Conservation (phyloP, 768 basidiomycete genomes). For the Exidia glandulosa region DNA sequence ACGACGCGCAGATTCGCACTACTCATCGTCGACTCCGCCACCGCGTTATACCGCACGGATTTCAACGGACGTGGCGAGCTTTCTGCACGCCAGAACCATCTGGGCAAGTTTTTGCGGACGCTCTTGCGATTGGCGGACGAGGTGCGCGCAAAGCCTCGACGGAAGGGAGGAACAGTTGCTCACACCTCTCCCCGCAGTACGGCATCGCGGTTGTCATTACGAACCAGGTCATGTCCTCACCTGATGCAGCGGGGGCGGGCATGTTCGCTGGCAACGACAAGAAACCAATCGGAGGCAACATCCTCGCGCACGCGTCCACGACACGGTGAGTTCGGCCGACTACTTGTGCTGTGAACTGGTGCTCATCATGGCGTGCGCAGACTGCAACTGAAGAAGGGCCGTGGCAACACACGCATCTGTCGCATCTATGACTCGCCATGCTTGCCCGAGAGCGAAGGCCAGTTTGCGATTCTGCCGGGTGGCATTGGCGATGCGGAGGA, state of each 20-base stretch:
- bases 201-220: slow-evolving; percentile 96
- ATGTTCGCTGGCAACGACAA: slow-evolving; percentile 86
- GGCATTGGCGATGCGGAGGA: slow-evolving; percentile 96
- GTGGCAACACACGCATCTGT: slow-evolving; percentile 86
- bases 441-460: slow-evolving; percentile 90
- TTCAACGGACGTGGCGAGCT: slow-evolving; percentile 93
- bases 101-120: slow-evolving; percentile 90
- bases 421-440: slow-evolving; percentile 98
- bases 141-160: slow-evolving; percentile 32
- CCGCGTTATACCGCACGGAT: slow-evolving; percentile 89
- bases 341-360: slow-evolving; percentile 1
- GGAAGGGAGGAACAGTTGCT: not conserved
- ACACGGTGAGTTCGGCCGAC: slow-evolving; percentile 51
- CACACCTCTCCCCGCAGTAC: slow-evolving; percentile 47
- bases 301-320: slow-evolving; percentile 97
- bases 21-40: slow-evolving; percentile 93
- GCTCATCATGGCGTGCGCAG: slow-evolving; percentile 24
- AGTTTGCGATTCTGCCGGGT: slow-evolving; percentile 83
- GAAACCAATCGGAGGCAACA: slow-evolving; percentile 98
- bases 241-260: slow-evolving; percentile 75
- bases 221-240: slow-evolving; percentile 99
- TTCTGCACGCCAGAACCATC: slow-evolving; percentile 87
- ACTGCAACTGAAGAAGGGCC: slow-evolving; percentile 82
- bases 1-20: slow-evolving; percentile 68
- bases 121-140: slow-evolving; percentile 93